Evolutionary conservation across 352 stramenopile species (phyloP), one percentile per base, ranked within the genome.

Genomic region (Phytophthora pseudosyringae): DNA sequence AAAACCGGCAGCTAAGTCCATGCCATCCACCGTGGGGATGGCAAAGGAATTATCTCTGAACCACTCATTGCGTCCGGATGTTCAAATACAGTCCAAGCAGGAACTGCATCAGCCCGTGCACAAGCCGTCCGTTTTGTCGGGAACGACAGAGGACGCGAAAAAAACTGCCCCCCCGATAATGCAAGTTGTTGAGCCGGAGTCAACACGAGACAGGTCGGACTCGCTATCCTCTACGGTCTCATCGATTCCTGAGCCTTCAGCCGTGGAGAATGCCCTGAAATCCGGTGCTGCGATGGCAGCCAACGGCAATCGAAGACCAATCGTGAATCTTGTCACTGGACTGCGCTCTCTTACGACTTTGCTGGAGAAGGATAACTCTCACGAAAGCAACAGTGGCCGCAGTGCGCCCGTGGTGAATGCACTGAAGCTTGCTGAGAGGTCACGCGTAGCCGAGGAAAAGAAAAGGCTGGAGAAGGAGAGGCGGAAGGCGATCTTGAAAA

Each of bases 331-430:
- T 3, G 73, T 93, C 4, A 91, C 79, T 46, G 83, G 78, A 7
- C 36, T 95, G 25, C 85, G 94, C 38, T 94, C 85, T 10, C 86
- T 94, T 52, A 85, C 80, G 7, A 72, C 78, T n/a, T 58, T 95
- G 26, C 47, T 93, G 16, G 81, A 89, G 3, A 90, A 88, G 33
- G 73, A 88, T 21, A 77, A 61, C 18, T 35, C 61, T 1, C 60
- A 72, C 43, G 64, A 64, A 16, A 69, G 53, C 41, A 79, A 46
- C 6, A 75, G 28, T 28, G 59, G 51, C 12, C 76, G 84, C 51
- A 80, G 69, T 43, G 73, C 74, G 13, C 82, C 80, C 0, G 73
- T 81, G 26, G 78, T 95, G 5, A 92, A 79, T 47, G 72, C 88
- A 1, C 63, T 95, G 21, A 94, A 93, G 46, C 29, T 90, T 50